Conservation (phyloP, 345 rosid genomes). For the Nephelium lappaceum region DNA sequence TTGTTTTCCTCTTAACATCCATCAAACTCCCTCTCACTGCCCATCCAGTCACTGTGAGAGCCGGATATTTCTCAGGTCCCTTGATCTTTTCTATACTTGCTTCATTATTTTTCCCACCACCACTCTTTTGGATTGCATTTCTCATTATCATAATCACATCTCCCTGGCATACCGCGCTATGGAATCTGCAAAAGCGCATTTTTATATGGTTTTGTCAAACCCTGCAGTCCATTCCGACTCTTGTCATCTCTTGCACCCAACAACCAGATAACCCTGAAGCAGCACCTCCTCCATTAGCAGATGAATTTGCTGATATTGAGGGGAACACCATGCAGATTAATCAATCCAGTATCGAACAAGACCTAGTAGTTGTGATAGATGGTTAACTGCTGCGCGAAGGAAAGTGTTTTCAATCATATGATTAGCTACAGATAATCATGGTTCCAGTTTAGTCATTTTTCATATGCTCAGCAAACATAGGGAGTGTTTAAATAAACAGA, state of each 20-base stretch:
- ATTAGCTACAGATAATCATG: no score
- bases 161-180: background rate
- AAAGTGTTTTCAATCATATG: no score
- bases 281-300: background rate
- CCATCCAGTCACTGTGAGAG: background rate
- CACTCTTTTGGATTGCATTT: background rate
- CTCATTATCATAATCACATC: background rate
- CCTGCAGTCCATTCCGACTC: constrained; percentile 3
- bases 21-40: constrained; percentile 10
- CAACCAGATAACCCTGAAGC: background rate
- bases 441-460: no score
- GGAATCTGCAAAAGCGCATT: background rate
- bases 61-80: background rate
- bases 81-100: background rate
- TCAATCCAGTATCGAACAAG: background rate
- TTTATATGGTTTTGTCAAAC: background rate
- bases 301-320: background rate
- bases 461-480: background rate
- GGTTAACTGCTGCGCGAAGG: background rate
- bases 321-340: background rate
- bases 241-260: background rate
- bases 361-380: background rate
- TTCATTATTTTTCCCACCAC: background rate
- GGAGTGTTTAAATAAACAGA: background rate
- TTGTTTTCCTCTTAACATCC: background rate